Evolutionary conservation across 129 eudicot species (phyloP), one percentile per base, ranked within the genome.

Genomic region (Tagetes patula): DNA sequence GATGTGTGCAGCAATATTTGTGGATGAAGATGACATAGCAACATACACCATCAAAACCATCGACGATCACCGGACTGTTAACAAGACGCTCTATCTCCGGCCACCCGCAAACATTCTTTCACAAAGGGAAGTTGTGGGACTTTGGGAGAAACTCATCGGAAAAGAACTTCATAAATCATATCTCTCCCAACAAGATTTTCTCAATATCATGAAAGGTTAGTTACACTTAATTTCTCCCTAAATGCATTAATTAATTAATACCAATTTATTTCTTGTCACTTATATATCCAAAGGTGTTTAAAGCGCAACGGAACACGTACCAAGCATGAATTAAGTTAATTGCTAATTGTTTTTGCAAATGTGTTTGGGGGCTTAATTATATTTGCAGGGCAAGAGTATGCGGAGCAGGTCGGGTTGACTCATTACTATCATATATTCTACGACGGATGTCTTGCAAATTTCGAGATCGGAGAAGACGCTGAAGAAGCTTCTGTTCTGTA

Each of bases 21-120:
- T 83, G 7, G 81, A 77, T n/a, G 90, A 86, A 80, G 90, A 82
- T n/a, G 90, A 83, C 41, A 74, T 83, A 40, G 85, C 90, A 0
- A 39, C 79, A 3, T 86, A 86, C 70, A 77, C 85, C 30, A 77
- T 86, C 60, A 86, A 64, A 79, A 80, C 78, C 34, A 71, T 86
- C 33, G 83, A 86, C 41, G 90, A 86, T 69, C 79, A 85, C 0
- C 81, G 80, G 0, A 75, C 85, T 49, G 60, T 69, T 47, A 86
- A 86, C 53, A 86, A 83, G 76, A 83, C 85, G 0, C 46, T 86
- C 42, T 86, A 86, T 65, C 31, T 86, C 13, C 50, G 90, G 40
- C 90, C 90, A 20, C 70, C 79, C 0, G 65, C 72, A 36, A 86
- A 86, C 70, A 74, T 86, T 37, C 85, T 86, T 36, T 82, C 85